Base-by-base conservation (phyloP, 108 stramenopile species). In the Pseudonitzschia multistriata region DNA sequence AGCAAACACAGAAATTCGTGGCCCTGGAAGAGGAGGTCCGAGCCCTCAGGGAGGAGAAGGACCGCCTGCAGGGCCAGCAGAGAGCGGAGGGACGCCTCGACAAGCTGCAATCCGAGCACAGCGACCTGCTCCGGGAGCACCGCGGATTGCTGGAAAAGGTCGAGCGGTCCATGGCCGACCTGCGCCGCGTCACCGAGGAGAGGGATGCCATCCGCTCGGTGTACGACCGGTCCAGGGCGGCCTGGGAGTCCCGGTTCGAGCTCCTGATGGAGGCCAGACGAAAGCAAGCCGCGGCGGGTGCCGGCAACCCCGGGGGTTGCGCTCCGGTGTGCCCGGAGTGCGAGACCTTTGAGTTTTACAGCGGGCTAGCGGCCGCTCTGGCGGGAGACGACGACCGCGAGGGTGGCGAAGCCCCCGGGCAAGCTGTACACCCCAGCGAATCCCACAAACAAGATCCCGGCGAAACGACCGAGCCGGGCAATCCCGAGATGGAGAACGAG, bases 1-100 rank as follows among this genome's bases (percentile, higher is more conserved):
- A n/a, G n/a, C n/a, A n/a, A n/a, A n/a, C n/a, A n/a, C n/a, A n/a
- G 40, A 42, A 42, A 42, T 42, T 42, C 40, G 40, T 42, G 40
- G 40, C 13, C 13, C 40, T 42, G 13, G 40, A 42, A 13, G 40
- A 42, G 40, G 10, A 42, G 40, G 40, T 42, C 13, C 40, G 13
- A 42, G 10, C 7, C 7, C 13, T 42, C 10, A 42, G 7, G 13
- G 40, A 7, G 13, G 40, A 42, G 13, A 42, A 42, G 10, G 40
- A 42, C 13, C 40, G 40, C 10, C 13, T 42, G 13, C 7, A 42
- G 40, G 40, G 40, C 40, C 13, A 13, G 40, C 7, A 13, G 40
- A 42, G 40, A 42, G 40, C 7, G 10, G 40, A 42, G 40, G 40
- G 13, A 13, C 40, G 40, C 10, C 40, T 42, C 40, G 13, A 42